Conservation (phyloP, 352 stramenopile species). For the Aphanomyces euteiches region DNA sequence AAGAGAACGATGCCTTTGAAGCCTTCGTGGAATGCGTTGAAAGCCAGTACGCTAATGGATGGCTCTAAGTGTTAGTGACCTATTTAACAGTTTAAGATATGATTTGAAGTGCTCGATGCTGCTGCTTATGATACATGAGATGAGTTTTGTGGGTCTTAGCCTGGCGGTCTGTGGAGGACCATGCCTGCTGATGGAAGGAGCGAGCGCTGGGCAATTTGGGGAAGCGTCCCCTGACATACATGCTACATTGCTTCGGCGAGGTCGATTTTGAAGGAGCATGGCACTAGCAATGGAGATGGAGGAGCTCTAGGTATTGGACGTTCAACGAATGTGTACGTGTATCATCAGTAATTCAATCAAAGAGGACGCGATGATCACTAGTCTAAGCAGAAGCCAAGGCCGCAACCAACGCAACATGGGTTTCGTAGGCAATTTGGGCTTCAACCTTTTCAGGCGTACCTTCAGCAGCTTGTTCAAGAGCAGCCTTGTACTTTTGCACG, state of each 20-base stretch:
- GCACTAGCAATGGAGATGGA: no score
- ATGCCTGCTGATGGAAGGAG: no score
- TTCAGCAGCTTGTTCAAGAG: conserved; percentile 68
- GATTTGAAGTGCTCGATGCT: background rate
- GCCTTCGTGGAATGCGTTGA: conserved; percentile 61
- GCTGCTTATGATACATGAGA: background rate
- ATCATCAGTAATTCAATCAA: conserved; percentile 12
- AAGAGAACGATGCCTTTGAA: conserved; percentile 60
- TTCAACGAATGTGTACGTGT: background rate
- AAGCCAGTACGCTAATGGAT: conserved; percentile 22
- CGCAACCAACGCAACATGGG: conserved; percentile 88
- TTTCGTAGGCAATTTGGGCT: conserved; percentile 95
- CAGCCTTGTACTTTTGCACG: conserved; percentile 89
- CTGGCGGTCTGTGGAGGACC: no score
- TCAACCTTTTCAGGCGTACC: conserved; percentile 89
- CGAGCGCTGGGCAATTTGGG: no score
- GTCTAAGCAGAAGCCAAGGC: conserved; percentile 60
- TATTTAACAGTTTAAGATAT: conserved; percentile 1
- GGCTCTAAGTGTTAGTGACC: background rate
- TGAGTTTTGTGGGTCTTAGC: no score
- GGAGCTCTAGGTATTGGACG: background rate
- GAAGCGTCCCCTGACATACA: no score
- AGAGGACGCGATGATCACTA: background rate
- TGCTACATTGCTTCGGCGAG: no score
- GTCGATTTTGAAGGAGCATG: no score